A percentile compares a stretch with the other conserved stretches of the same genome.
These are phyloP conservation scores for Bathelium albidoporum DNA, from an alignment of 495 filamentous ascomycete species.

Conservation along the genomic window DNA sequence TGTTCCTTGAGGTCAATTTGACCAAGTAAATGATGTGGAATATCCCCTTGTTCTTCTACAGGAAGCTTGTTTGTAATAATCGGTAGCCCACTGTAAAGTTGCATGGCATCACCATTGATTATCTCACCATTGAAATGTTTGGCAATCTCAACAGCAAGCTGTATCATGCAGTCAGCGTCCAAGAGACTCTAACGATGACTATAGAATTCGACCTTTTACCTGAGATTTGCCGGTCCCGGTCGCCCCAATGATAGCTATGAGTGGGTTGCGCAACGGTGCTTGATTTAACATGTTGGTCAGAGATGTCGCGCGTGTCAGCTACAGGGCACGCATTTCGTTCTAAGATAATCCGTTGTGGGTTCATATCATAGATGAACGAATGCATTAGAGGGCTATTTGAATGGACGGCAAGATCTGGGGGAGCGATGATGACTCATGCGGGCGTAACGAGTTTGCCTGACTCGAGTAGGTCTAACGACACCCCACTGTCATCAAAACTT, in stretches of 20 bases:
- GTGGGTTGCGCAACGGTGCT: conserved; percentile 34
- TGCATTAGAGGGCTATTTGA: no score
- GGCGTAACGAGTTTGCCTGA: background rate
- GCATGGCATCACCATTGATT: conserved; percentile 99
- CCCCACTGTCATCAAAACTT: background rate
- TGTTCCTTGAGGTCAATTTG: conserved; percentile 61
- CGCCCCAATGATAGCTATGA: conserved; percentile 80
- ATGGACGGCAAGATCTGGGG: no score
- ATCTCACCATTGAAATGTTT: conserved; percentile 80
- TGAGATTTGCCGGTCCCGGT: conserved; percentile 98
- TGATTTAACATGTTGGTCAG: background rate
- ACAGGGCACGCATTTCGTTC: no score
- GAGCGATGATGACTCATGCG: background rate
- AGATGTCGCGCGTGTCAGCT: background rate
- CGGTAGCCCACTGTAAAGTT: conserved; percentile 86
- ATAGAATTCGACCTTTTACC: conserved; percentile 38
- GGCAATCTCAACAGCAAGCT: conserved; percentile 91
- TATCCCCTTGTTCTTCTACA: conserved; percentile 58
- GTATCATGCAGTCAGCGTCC: conserved; percentile 29
- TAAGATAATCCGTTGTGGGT: background rate
- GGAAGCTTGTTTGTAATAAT: conserved; percentile 94
- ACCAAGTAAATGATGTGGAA: conserved; percentile 84
- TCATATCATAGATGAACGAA: background rate
- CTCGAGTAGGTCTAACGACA: no score
- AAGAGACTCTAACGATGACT: background rate